phyloP scores from a whole-genome alignment of 768 basidiomycete species.

The Psilocybe sp. region DNA sequence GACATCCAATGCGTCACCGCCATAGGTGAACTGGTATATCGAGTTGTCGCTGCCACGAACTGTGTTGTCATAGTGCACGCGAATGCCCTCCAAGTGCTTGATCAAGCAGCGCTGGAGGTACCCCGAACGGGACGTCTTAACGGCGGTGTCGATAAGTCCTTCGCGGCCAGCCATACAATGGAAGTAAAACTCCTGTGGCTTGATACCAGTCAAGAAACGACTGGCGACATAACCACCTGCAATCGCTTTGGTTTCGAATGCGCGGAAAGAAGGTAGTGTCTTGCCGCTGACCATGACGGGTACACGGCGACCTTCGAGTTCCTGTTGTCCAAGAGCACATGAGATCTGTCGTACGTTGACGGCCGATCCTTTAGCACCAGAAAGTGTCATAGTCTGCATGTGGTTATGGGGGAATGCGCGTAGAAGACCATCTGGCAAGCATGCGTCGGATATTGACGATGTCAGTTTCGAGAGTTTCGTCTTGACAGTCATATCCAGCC shows the following conservation, averaged over 20 bases:
- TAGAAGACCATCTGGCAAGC: constrained; percentile 82
- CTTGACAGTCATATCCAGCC: constrained; percentile 91
- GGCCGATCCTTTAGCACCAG: constrained; percentile 96
- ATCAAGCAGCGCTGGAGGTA: constrained; percentile 98
- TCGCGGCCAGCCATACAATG: constrained; percentile 99
- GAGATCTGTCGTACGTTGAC: constrained; percentile 98
- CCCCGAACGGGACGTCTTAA: constrained; percentile 97
- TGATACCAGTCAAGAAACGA: constrained; percentile 97
- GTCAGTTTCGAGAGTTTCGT: constrained; percentile 83
- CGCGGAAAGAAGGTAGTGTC: constrained; percentile 93
- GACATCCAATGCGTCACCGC: constrained; percentile 94
- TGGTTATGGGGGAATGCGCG: constrained; percentile 97
- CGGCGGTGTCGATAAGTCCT: constrained; percentile 97
- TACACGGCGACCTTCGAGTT: constrained; percentile 96
- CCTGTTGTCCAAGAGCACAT: constrained; percentile 96
- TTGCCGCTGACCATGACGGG: constrained; percentile 99
- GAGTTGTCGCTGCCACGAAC: constrained; percentile 94
- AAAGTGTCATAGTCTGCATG: constrained; percentile 99
- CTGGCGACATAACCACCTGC: constrained; percentile 98
- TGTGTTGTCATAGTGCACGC: constrained; percentile 97
- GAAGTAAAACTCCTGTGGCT: constrained; percentile 99
- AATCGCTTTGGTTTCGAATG: constrained; percentile 97
- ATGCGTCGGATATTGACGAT: constrained; percentile 83
- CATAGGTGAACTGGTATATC: constrained; percentile 94
- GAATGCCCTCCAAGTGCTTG: constrained; percentile 96